Conservation (phyloP, 768 basidiomycete species). For the Lenzites betulinus region DNA sequence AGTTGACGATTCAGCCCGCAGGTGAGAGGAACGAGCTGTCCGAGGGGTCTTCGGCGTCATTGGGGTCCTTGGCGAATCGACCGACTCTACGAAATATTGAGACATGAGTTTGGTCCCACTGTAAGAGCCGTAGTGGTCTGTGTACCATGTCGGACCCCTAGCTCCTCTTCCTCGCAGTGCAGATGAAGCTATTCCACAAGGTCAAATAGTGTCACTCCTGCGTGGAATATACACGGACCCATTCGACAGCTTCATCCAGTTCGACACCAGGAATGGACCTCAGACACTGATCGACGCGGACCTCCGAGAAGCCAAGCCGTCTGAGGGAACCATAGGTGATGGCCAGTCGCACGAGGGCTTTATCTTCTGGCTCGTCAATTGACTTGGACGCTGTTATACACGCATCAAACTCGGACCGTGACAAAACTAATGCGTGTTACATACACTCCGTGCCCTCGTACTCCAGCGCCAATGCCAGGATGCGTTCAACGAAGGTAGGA, state of each 20-base stretch:
- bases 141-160: constrained; percentile 44
- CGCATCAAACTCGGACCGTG: neutral
- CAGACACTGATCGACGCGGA: constrained; percentile 72
- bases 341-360: constrained; percentile 66
- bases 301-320: constrained; percentile 74
- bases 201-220: neutral
- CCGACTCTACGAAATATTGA: neutral
- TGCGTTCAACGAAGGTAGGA: constrained; percentile 52
- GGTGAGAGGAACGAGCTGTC: constrained; percentile 15
- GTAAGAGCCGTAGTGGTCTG: neutral
- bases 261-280: constrained; percentile 62
- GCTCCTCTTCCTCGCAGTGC: constrained; percentile 62
- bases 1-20: constrained; percentile 1
- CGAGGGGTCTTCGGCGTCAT: constrained; percentile 12
- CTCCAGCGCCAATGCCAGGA: constrained; percentile 54
- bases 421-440: constrained; percentile 15
- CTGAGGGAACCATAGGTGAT: constrained; percentile 81
- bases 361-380: constrained; percentile 68
- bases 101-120: neutral
- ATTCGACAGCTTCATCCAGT: constrained; percentile 88
- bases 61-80: constrained; percentile 13
- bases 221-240: constrained; percentile 55
- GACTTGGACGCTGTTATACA: constrained; percentile 35
- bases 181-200: constrained; percentile 54
- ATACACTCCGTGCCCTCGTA: constrained; percentile 34